These are phyloP conservation scores for Magnaporthiopsis incrustans DNA, from an alignment of 2,329 filamentous ascomycete genomes.

Conservation along the genomic window DNA sequence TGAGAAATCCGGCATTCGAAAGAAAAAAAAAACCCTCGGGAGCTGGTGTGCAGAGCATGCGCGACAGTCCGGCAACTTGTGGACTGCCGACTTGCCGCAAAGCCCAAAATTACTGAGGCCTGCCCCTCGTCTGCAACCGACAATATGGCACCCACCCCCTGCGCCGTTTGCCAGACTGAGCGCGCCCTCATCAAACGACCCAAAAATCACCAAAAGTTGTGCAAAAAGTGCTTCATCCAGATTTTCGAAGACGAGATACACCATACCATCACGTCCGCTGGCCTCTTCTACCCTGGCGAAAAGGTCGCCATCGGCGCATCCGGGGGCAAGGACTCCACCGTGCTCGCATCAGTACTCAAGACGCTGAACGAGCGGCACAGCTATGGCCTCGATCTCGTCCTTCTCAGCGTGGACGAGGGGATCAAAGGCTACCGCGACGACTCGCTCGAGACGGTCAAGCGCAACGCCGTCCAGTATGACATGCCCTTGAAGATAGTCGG, in stretches of 20 bases:
- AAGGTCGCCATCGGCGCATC: slow-evolving; percentile 90
- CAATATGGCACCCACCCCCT: slow-evolving; percentile 68
- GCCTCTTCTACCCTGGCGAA: slow-evolving; percentile 79
- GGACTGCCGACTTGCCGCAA: not conserved
- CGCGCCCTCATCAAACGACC: slow-evolving; percentile 86
- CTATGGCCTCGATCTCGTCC: slow-evolving; percentile 77
- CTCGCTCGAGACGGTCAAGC: slow-evolving; percentile 90
- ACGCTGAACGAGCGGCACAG: slow-evolving; percentile 84
- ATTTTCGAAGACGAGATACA: slow-evolving; percentile 93
- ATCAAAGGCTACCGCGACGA: slow-evolving; percentile 97
- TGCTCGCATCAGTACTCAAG: slow-evolving; percentile 88
- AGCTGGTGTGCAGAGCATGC: not conserved
- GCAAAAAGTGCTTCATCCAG: slow-evolving; percentile 76
- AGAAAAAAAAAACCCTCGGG: not conserved
- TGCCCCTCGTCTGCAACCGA: not conserved
- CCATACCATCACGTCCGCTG: slow-evolving; percentile 75
- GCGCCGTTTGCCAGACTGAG: slow-evolving; percentile 65
- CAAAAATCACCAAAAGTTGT: slow-evolving; percentile 91
- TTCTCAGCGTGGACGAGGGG: slow-evolving; percentile 92
- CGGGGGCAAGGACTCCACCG: slow-evolving; percentile 95
- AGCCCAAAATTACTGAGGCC: not conserved
- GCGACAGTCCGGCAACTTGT: not conserved
- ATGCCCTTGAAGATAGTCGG: slow-evolving; percentile 90
- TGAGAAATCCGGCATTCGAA: not conserved
- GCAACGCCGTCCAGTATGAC: slow-evolving; percentile 82